Conservation (phyloP, 805 yeast genomes). For the Candida xiaguanensis region DNA sequence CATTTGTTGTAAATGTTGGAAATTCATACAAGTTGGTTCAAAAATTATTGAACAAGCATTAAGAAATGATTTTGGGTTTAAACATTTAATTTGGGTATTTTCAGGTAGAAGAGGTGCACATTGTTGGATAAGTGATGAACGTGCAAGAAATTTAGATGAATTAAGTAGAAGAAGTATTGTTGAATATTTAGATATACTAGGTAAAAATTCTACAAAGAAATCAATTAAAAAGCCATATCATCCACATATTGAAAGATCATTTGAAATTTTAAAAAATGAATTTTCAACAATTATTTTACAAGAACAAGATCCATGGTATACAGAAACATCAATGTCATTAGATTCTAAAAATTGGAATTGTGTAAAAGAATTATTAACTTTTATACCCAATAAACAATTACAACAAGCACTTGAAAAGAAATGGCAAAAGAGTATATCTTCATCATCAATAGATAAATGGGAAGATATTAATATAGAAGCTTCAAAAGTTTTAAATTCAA, state of each 20-base stretch:
- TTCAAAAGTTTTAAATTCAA: constrained; percentile 42
- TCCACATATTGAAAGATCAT: constrained; percentile 79
- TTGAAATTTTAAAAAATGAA: constrained; percentile 57
- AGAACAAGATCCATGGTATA: constrained; percentile 85
- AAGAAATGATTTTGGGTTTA: constrained; percentile 84
- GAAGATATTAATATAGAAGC: constrained; percentile 60
- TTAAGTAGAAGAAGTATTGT: constrained; percentile 70
- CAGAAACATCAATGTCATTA: constrained; percentile 26
- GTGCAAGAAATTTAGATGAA: constrained; percentile 77
- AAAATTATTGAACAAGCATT: constrained; percentile 68
- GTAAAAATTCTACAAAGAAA: constrained; percentile 47
- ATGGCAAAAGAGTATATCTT: constrained; percentile 46
- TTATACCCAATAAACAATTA: constrained; percentile 59
- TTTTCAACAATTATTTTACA: constrained; percentile 65
- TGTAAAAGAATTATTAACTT: constrained; percentile 53
- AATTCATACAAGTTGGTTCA: constrained; percentile 81
- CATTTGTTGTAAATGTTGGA: constrained; percentile 91
- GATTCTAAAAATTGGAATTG: constrained; percentile 46
- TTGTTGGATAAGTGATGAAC: constrained; percentile 91
- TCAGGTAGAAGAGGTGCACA: constrained; percentile 99
- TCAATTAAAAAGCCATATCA: constrained; percentile 76
- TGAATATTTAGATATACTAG: constrained; percentile 76
- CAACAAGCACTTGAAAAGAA: constrained; percentile 48
- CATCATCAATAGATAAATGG: constrained; percentile 70
- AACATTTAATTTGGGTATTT: constrained; percentile 87